Base-by-base conservation (phyloP, 129 eudicot species). In the Dittrichia graveolens region DNA sequence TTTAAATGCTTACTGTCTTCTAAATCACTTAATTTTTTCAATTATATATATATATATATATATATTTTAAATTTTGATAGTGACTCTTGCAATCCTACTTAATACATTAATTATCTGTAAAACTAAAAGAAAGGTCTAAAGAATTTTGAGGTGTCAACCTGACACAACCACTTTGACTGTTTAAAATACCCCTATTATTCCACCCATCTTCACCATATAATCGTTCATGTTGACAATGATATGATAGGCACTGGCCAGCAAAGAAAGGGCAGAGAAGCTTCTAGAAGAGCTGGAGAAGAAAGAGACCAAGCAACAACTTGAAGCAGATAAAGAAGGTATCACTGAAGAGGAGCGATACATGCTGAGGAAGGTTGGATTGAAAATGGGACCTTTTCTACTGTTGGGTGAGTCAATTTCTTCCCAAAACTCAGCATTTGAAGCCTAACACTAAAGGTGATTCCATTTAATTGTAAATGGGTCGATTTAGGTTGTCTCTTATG, bases 271-370 rank as follows among this genome's bases (percentile, higher is more conserved):
- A 35, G 98, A 90, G 81, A 80, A 86, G 79, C 88, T 90, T 82
- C 82, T 94, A 43, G 82, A 83, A 59, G 85, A 94, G 67, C 75
- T 90, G 74, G 93, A 87, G 74, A 79, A 80, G 72, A 81, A 69
- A 71, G 84, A 87, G 69, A 77, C 76, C 24, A 72, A 79, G 57
- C 88, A 84, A 76, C 79, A 75, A 56, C 55, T 77, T 67, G 93
- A 79, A 57, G 75, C 81, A 64, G 95, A 85, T 80, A 90, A 90
- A 77, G 97, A 94, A 80, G 96, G 96, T 49, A 90, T 94, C 65
- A 94, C 93, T 47, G 91, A 94, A 88, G 99, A 94, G 81, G 99
- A 94, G 84, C 87, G 96, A 66, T 88, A 78, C 71, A 90, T 90
- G 97, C 82, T 94, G 71, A 88, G 96, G 67, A 94, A 81, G 76